Percentiles rank a stretch among this genome's conserved stretches.
Conservation (phyloP, 768 basidiomycete genomes). For the Russula abietina region DNA sequence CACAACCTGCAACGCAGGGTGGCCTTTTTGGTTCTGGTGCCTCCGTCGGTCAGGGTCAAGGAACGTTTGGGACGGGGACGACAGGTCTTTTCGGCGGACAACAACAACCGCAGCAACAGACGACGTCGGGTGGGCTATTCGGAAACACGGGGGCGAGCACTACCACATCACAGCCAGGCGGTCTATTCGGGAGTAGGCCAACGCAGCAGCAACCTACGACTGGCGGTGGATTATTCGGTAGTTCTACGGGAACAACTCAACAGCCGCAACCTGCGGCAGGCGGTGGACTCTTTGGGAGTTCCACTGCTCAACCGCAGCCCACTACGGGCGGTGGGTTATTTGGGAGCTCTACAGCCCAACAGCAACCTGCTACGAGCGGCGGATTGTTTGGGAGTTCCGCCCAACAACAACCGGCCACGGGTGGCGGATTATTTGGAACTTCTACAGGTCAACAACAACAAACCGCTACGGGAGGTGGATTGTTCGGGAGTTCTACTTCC, state of each 20-base stretch:
- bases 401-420: slow-evolving; percentile 7
- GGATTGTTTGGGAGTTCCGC: background rate
- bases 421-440: slow-evolving; percentile 3
- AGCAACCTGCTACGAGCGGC: background rate
- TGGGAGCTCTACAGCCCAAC: slow-evolving; percentile 21
- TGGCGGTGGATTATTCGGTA: too few relatives aligned
- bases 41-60: slow-evolving; percentile 23
- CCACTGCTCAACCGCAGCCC: slow-evolving; percentile 1
- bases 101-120: slow-evolving; percentile 17
- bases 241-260: too few relatives aligned
- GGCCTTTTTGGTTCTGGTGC: slow-evolving; percentile 25
- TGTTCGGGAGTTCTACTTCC: background rate
- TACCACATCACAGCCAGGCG: slow-evolving; percentile 11
- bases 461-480: background rate
- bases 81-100: slow-evolving; percentile 19
- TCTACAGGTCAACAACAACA: background rate
- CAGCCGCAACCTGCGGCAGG: slow-evolving; percentile 7
- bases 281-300: slow-evolving; percentile 26
- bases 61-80: slow-evolving; percentile 17
- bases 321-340: slow-evolving; percentile 27
- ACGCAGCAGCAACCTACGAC: too few relatives aligned
- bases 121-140: slow-evolving; percentile 19
- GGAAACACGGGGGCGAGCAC: slow-evolving; percentile 23
- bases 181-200: too few relatives aligned
- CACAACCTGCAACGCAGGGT: slow-evolving; percentile 13